phyloP scores from a whole-genome alignment of 768 basidiomycete genomes.

The Leccinum arenicola region DNA sequence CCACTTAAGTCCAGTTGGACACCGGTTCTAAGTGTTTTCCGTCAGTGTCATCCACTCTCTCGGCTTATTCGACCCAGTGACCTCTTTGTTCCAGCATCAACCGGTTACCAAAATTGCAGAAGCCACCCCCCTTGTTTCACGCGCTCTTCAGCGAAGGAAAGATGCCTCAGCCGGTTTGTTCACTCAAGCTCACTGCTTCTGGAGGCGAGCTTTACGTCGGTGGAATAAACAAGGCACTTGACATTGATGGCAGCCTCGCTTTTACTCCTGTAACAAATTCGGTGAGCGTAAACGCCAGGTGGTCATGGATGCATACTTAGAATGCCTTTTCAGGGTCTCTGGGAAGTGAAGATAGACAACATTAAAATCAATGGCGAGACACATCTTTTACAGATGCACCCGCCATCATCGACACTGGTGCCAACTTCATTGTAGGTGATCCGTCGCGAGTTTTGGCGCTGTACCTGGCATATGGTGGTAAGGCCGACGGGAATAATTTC shows the following conservation, averaged over 20 bases:
- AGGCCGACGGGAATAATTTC: too few species aligned
- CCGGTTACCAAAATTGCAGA: background rate
- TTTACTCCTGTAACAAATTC: background rate
- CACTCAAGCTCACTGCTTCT: background rate
- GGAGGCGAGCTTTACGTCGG: background rate
- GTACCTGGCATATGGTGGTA: too few species aligned
- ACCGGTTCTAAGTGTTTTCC: background rate
- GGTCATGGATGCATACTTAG: background rate
- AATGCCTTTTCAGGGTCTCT: background rate
- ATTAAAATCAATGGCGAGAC: background rate
- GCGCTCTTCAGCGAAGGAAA: background rate
- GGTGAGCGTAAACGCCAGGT: background rate
- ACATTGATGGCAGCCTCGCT: background rate
- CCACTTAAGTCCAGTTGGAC: background rate
- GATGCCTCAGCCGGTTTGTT: background rate
- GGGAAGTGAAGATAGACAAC: background rate
- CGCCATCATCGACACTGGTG: background rate
- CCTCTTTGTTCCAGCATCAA: background rate
- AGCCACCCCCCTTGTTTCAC: background rate
- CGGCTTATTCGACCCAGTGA: background rate
- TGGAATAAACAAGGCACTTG: background rate
- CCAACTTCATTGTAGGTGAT: too few species aligned
- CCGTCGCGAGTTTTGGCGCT: too few species aligned
- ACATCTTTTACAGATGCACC: background rate
- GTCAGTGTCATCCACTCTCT: background rate